Evolutionary conservation across 2,329 filamentous ascomycete genomes (phyloP).

Genomic region (Paraconiothyrium brasiliense): DNA sequence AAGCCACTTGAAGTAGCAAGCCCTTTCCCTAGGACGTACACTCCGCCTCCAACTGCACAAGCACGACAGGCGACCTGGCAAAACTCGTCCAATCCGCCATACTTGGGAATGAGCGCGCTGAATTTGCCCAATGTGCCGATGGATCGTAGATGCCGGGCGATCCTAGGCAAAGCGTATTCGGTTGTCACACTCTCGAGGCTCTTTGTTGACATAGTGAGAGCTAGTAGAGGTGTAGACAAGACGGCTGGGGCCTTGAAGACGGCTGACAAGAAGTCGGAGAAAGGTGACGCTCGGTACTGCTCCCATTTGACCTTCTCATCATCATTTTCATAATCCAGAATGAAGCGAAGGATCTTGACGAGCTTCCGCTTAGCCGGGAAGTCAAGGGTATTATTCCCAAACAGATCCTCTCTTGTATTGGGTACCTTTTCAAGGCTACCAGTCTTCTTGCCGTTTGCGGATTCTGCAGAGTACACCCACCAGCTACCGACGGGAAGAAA

Average conservation of each 20-base stretch:
- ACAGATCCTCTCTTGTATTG: constrained; percentile 90
- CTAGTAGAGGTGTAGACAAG: constrained; percentile 71
- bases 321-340: constrained; percentile 70
- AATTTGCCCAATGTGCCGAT: constrained; percentile 93
- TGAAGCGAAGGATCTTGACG: constrained; percentile 94
- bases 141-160: constrained; percentile 82
- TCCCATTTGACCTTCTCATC: constrained; percentile 69
- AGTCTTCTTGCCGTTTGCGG: constrained; percentile 11
- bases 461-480: constrained; percentile 71
- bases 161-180: constrained; percentile 75
- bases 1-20: constrained; percentile 50
- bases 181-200: constrained; percentile 64
- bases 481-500: constrained; percentile 94
- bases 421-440: constrained; percentile 74
- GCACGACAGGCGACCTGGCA: constrained; percentile 91
- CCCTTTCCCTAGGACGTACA: constrained; percentile 85
- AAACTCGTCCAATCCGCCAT: constrained; percentile 88
- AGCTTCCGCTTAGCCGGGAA: constrained; percentile 83
- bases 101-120: constrained; percentile 89
- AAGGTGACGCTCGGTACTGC: constrained; percentile 61
- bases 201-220: constrained; percentile 79
- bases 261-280: constrained; percentile 67
- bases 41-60: constrained; percentile 86
- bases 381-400: constrained; percentile 78
- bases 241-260: constrained; percentile 66